Percentiles rank a stretch among this genome's conserved stretches.
Conservation (phyloP, 257 asterid species). For the Knoxia roxburghii region DNA sequence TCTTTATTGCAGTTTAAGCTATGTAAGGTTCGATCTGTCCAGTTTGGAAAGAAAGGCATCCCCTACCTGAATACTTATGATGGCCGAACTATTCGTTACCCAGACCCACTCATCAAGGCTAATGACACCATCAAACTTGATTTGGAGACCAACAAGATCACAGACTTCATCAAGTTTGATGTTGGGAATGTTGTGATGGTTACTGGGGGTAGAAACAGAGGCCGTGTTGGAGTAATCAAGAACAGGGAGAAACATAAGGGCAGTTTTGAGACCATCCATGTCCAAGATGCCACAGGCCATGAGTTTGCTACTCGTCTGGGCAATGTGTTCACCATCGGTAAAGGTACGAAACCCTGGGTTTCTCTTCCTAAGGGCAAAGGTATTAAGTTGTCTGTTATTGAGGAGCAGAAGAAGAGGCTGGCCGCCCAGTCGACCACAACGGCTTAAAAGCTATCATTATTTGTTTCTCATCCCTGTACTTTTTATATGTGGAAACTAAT, state of each 20-base stretch:
- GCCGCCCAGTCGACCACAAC: constrained; percentile 45
- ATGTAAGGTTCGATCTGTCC: constrained; percentile 57
- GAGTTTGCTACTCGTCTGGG: constrained; percentile 73
- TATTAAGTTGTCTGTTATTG: constrained; percentile 55
- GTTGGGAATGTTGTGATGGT: too few relatives aligned
- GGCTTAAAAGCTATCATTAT: constrained; percentile 25
- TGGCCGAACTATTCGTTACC: constrained; percentile 71
- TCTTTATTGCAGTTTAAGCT: constrained; percentile 49
- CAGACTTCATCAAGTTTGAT: constrained; percentile 64
- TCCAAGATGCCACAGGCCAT: constrained; percentile 57
- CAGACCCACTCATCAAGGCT: constrained; percentile 68
- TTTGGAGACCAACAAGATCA: constrained; percentile 46
- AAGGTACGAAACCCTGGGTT: constrained; percentile 71
- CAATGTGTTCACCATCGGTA: constrained; percentile 61
- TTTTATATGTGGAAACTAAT: not conserved
- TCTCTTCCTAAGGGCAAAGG: constrained; percentile 81
- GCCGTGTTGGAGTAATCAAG: too few relatives aligned
- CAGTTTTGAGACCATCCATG: too few relatives aligned
- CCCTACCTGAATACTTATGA: constrained; percentile 68
- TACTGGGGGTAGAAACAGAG: too few relatives aligned
- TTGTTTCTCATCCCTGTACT: not conserved
- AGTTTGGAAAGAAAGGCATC: constrained; percentile 64
- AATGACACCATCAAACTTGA: constrained; percentile 69
- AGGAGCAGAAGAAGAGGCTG: constrained; percentile 67
- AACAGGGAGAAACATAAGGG: too few relatives aligned